Conservation (phyloP, 176 grass and related monocot species). For the Ananas comosus region DNA sequence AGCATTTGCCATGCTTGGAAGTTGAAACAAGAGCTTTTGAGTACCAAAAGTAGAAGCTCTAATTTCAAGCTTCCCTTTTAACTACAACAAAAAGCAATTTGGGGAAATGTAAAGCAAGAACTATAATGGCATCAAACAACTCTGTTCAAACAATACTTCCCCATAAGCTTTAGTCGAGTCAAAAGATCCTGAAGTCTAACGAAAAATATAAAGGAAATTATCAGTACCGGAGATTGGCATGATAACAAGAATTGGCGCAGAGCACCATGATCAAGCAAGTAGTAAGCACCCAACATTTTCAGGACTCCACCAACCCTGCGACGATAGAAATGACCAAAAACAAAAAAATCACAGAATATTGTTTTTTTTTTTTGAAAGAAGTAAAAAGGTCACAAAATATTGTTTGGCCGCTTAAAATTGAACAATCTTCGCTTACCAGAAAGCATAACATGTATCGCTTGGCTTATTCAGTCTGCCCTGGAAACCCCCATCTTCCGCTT, state of each 20-base stretch:
- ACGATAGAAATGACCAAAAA: slow-evolving; percentile 7
- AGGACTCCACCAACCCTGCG: slow-evolving; percentile 71
- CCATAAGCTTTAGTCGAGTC: no score
- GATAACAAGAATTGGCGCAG: slow-evolving; percentile 56
- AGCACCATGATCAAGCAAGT: slow-evolving; percentile 43
- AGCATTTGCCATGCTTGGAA: no score
- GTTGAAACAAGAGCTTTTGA: no score
- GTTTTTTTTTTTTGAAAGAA: not conserved
- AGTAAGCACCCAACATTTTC: slow-evolving; percentile 61
- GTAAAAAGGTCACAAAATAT: not conserved
- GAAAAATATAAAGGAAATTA: not conserved
- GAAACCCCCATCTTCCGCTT: slow-evolving; percentile 59
- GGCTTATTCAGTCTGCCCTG: slow-evolving; percentile 78
- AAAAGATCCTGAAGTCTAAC: no score
- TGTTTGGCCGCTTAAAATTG: not conserved
- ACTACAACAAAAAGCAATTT: no score
- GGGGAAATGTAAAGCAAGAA: no score
- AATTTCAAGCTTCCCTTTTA: no score
- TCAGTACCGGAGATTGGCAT: slow-evolving; percentile 64
- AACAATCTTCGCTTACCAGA: slow-evolving; percentile 44
- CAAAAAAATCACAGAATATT: not conserved
- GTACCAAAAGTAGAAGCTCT: no score
- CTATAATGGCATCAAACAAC: no score
- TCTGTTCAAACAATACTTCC: no score
- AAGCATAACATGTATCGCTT: slow-evolving; percentile 91